Conservation (phyloP, 495 filamentous ascomycete genomes). For the Gamarada debralockiae region DNA sequence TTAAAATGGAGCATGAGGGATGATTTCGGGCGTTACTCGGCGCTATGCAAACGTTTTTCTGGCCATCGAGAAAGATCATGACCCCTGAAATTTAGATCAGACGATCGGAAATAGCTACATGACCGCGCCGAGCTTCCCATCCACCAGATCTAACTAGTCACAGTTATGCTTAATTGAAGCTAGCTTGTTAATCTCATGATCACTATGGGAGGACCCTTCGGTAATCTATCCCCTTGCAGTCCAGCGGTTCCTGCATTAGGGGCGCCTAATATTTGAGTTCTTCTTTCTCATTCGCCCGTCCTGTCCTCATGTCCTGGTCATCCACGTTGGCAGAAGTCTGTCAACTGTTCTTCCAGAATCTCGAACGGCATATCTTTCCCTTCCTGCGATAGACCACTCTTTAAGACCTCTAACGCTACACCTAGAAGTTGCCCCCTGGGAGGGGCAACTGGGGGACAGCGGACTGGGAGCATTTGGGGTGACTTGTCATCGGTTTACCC, state of each 20-base stretch:
- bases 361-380: too few relatives aligned
- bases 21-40: neutral
- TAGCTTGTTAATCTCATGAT: too few relatives aligned
- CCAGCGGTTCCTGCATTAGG: neutral
- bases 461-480: too few relatives aligned
- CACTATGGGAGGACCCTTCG: neutral
- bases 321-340: neutral
- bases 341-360: too few relatives aligned
- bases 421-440: too few relatives aligned
- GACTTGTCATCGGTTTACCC: too few relatives aligned
- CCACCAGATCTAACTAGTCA: too few relatives aligned
- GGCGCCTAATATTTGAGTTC: neutral
- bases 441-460: too few relatives aligned
- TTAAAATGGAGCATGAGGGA: neutral
- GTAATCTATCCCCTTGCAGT: neutral
- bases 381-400: too few relatives aligned
- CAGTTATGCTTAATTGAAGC: too few relatives aligned
- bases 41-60: neutral
- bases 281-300: neutral
- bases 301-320: neutral
- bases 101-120: neutral
- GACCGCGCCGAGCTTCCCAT: too few relatives aligned
- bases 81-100: conserved; percentile 1
- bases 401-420: too few relatives aligned
- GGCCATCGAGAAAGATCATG: neutral